phyloP scores from a whole-genome alignment of 2,329 filamentous ascomycete genomes.

The Ceratocystis huliohia region DNA sequence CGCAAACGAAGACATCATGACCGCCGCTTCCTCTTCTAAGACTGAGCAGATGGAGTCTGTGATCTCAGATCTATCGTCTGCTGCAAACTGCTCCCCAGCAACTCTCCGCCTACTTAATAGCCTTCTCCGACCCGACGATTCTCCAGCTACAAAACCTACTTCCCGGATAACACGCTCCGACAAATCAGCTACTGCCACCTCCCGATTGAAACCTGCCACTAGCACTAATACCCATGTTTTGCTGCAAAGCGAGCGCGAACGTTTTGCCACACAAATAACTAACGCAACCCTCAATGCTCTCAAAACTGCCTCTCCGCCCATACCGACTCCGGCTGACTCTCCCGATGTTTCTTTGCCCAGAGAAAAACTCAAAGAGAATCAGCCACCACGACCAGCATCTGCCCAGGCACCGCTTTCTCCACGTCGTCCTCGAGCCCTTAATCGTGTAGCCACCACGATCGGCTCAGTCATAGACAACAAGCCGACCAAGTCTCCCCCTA shows the following conservation, averaged over 20 bases:
- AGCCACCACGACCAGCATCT: slow-evolving; percentile 14
- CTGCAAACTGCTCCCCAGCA: slow-evolving; percentile 16
- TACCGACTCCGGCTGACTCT: slow-evolving; percentile 2
- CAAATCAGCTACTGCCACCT: slow-evolving; percentile 23
- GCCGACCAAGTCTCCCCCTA: slow-evolving; percentile 25
- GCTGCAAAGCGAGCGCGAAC: slow-evolving; percentile 47
- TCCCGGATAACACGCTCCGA: slow-evolving; percentile 22
- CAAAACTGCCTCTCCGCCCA: slow-evolving; percentile 37
- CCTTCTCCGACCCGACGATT: slow-evolving; percentile 17
- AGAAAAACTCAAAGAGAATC: slow-evolving; percentile 3
- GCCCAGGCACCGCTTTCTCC: slow-evolving; percentile 38
- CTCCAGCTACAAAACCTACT: slow-evolving; percentile 12
- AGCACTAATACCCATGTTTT: slow-evolving; percentile 28
- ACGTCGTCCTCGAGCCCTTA: slow-evolving; percentile 47
- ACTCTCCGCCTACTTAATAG: slow-evolving; percentile 19
- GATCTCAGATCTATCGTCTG: slow-evolving; percentile 16
- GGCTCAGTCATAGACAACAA: slow-evolving; percentile 26
- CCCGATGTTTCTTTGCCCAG: background rate
- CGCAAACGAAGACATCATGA: background rate
- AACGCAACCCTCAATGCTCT: slow-evolving; percentile 58
- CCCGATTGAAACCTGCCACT: slow-evolving; percentile 27
- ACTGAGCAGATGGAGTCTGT: slow-evolving; percentile 19
- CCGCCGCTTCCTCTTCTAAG: slow-evolving; percentile 7
- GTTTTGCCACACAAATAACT: slow-evolving; percentile 59
- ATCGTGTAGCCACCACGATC: slow-evolving; percentile 46